Evolutionary conservation across 768 basidiomycete genomes (phyloP).

Genomic region (Lentinula detonsa): DNA sequence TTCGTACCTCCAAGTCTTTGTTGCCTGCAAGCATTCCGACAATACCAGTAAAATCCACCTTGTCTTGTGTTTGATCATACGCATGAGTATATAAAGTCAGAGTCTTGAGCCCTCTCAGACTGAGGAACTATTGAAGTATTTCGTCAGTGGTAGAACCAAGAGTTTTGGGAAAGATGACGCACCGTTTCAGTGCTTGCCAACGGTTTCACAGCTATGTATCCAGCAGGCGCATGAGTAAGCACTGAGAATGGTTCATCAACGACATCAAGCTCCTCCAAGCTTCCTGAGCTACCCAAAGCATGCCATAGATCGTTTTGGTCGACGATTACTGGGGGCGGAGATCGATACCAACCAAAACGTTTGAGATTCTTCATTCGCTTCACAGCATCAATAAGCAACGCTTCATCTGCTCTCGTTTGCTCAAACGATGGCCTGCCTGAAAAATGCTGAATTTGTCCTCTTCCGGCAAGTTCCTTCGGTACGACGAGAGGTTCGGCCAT

Average conservation of each 20-base stretch:
- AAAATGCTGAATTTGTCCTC: not conserved
- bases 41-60: not conserved
- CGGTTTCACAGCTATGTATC: not conserved
- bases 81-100: not conserved
- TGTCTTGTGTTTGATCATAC: not conserved
- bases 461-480: not conserved
- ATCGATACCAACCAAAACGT: not conserved
- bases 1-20: not conserved
- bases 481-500: not conserved
- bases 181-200: not conserved
- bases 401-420: not conserved
- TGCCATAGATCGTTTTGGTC: not conserved
- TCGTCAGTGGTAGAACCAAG: not conserved
- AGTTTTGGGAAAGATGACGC: not conserved
- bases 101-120: not conserved
- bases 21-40: not conserved
- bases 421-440: not conserved
- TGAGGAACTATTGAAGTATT: not conserved
- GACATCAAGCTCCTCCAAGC: not conserved
- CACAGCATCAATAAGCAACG: not conserved
- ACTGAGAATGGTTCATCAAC: not conserved
- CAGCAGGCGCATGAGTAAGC: not conserved
- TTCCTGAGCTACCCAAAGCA: not conserved
- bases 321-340: not conserved
- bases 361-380: not conserved